Base-by-base conservation (phyloP, 306 rosid species). In the Fagus crenata region DNA sequence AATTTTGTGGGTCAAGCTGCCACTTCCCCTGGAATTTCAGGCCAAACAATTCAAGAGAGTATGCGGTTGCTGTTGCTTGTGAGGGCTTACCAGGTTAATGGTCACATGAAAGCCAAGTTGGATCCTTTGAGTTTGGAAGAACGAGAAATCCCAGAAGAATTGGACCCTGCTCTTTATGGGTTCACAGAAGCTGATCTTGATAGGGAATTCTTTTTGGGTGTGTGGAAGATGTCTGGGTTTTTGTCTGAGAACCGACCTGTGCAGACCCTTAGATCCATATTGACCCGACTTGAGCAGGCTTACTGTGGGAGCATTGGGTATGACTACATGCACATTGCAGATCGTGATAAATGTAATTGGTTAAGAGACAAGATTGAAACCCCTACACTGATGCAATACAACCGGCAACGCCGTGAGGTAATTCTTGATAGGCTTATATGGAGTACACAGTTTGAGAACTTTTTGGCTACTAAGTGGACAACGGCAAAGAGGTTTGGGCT, bases 11-110 rank as follows among this genome's bases (percentile, higher is more conserved):
- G 99, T 13, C 97, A 90, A 83, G 87, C 97, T 32, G 31, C 93
- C 1, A 90, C 97, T 1, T 89, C 97, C 2, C 97, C 99, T 1
- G 99, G 97, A 71, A 84, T 95, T 78, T 95, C 97, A 0, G 99
- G 99, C 18, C 99, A 95, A 75, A 95, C 99, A 6, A 95, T 95
- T 71, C 97, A 95, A 73, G 99, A 95, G 91, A 95, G 99, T 74
- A 95, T 95, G 99, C 90, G 97, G 32, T 80, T 95, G 83, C 78
- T 95, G 85, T 80, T 95, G 85, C 71, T 95, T 81, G 90, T 92
- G 49, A 92, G 99, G 87, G 96, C 97, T 0, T 95, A 95, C 84
- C 99, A 95, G 85, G 99, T 95, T 76, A 91, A 82, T 84, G 97
- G 99, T 15, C 97, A 95, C 85, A 90, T 81, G 97, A 95, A 92